phyloP scores from a whole-genome alignment of 257 asterid genomes.

The Gynochthodes officinalis region DNA sequence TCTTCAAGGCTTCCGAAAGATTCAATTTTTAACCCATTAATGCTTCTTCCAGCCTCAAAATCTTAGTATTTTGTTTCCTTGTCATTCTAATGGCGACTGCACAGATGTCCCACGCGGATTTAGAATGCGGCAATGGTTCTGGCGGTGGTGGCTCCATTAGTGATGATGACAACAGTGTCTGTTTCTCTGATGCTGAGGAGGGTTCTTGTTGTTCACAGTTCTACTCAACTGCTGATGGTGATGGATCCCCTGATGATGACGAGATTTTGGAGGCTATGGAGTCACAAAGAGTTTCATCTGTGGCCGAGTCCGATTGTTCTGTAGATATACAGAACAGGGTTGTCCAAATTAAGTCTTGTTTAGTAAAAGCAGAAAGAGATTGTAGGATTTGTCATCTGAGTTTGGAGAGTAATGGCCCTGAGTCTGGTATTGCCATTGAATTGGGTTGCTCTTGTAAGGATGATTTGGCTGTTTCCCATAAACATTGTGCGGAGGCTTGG shows the following conservation, averaged over 20 bases:
- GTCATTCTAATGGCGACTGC: slow-evolving; percentile 37
- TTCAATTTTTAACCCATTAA: slow-evolving; percentile 22
- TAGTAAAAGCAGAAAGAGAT: slow-evolving; percentile 47
- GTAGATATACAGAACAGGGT: slow-evolving; percentile 43
- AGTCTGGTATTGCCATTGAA: slow-evolving; percentile 65
- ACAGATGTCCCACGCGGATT: slow-evolving; percentile 50
- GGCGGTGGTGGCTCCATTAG: slow-evolving; percentile 17
- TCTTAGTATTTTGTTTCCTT: slow-evolving; percentile 23
- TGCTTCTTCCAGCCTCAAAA: slow-evolving; percentile 2
- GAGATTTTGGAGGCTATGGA: slow-evolving; percentile 47
- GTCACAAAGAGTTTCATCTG: slow-evolving; percentile 45
- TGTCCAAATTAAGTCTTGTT: slow-evolving; percentile 32
- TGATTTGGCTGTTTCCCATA: slow-evolving; percentile 86
- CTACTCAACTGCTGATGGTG: slow-evolving; percentile 74
- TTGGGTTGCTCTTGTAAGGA: slow-evolving; percentile 85
- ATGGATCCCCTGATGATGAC: slow-evolving; percentile 57
- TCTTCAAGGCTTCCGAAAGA: background rate
- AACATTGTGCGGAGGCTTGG: slow-evolving; percentile 90
- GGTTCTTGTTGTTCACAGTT: slow-evolving; percentile 76
- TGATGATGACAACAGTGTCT: slow-evolving; percentile 46
- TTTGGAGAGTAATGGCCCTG: slow-evolving; percentile 53
- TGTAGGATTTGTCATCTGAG: slow-evolving; percentile 88
- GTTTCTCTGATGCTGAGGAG: slow-evolving; percentile 75
- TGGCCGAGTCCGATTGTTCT: slow-evolving; percentile 35
- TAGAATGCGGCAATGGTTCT: slow-evolving; percentile 60